Evolutionary conservation across 2,329 filamentous ascomycete genomes (phyloP), one percentile per base, ranked within the genome.

Genomic region (Aureobasidium musti): DNA sequence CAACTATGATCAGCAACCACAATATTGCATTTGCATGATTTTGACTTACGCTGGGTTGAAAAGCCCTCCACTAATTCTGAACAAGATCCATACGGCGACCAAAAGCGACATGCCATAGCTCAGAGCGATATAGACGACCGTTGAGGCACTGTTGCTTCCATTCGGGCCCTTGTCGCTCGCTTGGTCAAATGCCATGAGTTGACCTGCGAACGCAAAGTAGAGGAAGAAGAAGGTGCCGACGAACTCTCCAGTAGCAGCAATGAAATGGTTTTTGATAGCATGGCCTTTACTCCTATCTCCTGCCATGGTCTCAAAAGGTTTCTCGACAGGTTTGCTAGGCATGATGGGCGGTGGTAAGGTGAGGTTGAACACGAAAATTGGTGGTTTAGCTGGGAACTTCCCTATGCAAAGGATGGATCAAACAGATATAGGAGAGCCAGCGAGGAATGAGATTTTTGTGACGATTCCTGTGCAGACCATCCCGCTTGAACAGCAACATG

Each of bases 211-310:
- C 19, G 74, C 75, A 47, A 76, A 73, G 70, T 73, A 76, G 30
- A 77, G 72, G 69, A 76, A 77, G 70, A 75, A 71, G 33, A 73
- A 75, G 2, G 75, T 77, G 1, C 75, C 75, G 11, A 76, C 71
- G 50, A 76, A 77, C 59, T 77, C 75, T 30, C 72, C 72, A 28
- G 52, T 60, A 8, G 69, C 67, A 26, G 69, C 69, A 4, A 71
- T 53, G 26, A 69, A 64, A 47, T 70, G 69, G 8, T 50, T 49
- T 17, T 59, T 57, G 8, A 52, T 37, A 4, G 33, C 33, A 3
- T 59, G 35, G 10, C 52, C 63, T 52, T 28, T 41, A 17, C 7
- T 7, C 28, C n/a, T 33, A 23, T 63, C 54, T 7, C 65, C 65
- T 8, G 39, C 21, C 43, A 64, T 49, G 52, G 19, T 45, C 43